Percentiles rank a stretch among this genome's conserved stretches.
Evolutionary conservation across 2,329 filamentous ascomycete species (phyloP).

Genomic region (Penicillium sclerotigenum): DNA sequence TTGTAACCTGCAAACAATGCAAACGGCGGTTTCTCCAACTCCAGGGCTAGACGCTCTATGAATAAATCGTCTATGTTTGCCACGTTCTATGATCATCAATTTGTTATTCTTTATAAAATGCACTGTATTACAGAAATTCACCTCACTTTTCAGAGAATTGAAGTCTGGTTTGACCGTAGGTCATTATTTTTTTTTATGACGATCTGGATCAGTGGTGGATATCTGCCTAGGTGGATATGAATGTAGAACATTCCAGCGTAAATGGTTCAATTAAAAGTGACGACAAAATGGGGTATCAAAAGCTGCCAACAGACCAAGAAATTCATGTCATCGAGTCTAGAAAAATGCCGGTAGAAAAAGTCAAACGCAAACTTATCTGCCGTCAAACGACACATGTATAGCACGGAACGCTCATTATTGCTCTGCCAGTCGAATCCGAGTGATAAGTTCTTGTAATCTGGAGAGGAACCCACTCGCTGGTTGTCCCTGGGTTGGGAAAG

Average conservation of each 20-base stretch:
- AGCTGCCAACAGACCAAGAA: not conserved
- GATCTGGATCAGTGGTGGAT: not conserved
- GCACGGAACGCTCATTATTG: not conserved
- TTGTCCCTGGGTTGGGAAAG: conserved; percentile 47
- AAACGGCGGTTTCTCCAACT: conserved; percentile 18
- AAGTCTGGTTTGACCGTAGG: not conserved
- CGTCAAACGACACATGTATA: not conserved
- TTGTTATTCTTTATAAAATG: not conserved
- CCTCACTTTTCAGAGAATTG: not conserved
- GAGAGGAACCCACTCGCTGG: conserved; percentile 51
- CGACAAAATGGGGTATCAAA: conserved; percentile 6
- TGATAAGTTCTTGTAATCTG: conserved; percentile 53
- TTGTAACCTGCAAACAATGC: conserved; percentile 23
- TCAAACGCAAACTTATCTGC: not conserved
- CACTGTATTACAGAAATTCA: not conserved
- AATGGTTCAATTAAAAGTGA: not conserved
- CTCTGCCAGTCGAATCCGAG: conserved; percentile 38
- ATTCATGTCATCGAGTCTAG: not conserved
- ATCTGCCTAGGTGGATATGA: not conserved
- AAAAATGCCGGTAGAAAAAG: not conserved
- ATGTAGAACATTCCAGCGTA: not conserved
- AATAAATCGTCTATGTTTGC: not conserved
- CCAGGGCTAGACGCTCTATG: not conserved
- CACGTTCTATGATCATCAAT: not conserved
- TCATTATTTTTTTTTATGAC: not conserved